Evolutionary conservation across 352 stramenopile species (phyloP), one percentile per base, ranked within the genome.

Genomic region (Globisporangium lucens): DNA sequence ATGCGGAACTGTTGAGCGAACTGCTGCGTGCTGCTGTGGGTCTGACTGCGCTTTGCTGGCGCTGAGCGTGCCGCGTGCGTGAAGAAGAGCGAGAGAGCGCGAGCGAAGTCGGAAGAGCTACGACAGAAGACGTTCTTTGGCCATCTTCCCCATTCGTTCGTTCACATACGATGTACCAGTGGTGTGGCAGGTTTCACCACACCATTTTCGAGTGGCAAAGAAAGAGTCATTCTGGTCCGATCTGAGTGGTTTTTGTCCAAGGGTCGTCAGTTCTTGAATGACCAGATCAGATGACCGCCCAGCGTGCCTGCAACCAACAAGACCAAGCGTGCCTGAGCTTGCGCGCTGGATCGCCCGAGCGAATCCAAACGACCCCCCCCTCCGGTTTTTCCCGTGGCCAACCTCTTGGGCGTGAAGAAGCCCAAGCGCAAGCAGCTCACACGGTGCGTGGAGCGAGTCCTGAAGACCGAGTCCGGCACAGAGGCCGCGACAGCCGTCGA

Each of bases 81-180:
- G 15, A 41, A n/a, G 55, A 60, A 10, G 55, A 43, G 20, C 55
- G 52, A 56, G 49, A 12, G 29, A 55, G 58, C 36, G 27, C 33
- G 17, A 55, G 22, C 38, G 36, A 63, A 63, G 38, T 24, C 58
- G 8, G 13, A 63, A 55, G 58, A 63, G 58, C 58, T 27, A 24
- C 35, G 55, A 41, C 20, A 20, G 20, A 30, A 47, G 36, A 36
- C 30, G 56, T 61, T 61, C 56, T 61, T 61, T 61, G 38, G 10
- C 20, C 56, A 46, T 61, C 56, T 60, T 46, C 24, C 47, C 47
- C 47, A 56, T 38, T 59, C 27, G 29, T 10, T 33, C 27, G 27
- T n/a, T 59, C 41, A 33, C 51, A 36, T 24, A n/a, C 8, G 0
- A 24, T 24, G 24, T 24, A 24, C 24, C 35, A 41, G 12, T 43